These are phyloP conservation scores for Sporothrix protearum DNA, from an alignment of 2,329 filamentous ascomycete species.

Conservation along the genomic window DNA sequence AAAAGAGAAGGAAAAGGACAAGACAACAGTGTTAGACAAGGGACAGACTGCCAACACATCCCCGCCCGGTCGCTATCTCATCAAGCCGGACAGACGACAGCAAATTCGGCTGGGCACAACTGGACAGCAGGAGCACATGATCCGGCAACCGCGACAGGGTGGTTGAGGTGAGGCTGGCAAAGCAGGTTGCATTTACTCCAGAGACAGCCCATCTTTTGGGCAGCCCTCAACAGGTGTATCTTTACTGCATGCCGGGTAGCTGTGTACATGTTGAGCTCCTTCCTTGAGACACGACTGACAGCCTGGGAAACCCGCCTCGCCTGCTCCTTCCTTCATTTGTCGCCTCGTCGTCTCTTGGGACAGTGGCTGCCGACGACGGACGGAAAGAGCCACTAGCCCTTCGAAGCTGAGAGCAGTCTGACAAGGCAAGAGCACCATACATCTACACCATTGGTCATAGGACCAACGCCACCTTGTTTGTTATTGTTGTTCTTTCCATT, in stretches of 20 bases:
- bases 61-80: neutral
- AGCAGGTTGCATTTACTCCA: neutral
- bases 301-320: too few relatives aligned
- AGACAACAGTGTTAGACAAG: neutral
- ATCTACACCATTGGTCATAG: too few relatives aligned
- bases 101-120: neutral
- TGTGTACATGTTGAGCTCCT: neutral
- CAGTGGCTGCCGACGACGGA: neutral
- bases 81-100: conserved; percentile 7
- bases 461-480: too few relatives aligned
- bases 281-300: too few relatives aligned
- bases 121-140: conserved; percentile 12
- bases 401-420: neutral
- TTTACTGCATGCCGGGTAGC: neutral
- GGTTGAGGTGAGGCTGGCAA: neutral
- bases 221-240: neutral
- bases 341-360: neutral
- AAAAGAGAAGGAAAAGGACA: neutral
- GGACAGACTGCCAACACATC: neutral
- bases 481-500: neutral
- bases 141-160: conserved; percentile 1
- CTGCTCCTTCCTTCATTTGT: neutral
- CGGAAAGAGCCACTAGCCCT: neutral
- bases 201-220: neutral
- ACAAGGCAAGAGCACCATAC: conserved; percentile 2